Percentiles rank a stretch among this genome's conserved stretches.
Conservation (phyloP, 192 early-diverging fungal genomes). For the Mycoemilia scoparia region DNA sequence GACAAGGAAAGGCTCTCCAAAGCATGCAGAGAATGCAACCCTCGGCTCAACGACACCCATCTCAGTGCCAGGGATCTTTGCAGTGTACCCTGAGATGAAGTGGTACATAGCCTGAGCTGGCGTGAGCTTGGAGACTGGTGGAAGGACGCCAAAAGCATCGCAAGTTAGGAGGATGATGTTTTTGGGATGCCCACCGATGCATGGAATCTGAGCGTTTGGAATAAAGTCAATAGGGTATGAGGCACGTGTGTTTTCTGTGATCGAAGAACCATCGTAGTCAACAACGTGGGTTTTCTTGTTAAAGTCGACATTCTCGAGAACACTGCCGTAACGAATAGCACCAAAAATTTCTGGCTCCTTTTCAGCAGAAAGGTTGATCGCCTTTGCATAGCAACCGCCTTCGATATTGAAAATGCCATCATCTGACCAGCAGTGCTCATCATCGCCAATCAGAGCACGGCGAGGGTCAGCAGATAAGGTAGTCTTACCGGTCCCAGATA, state of each 20-base stretch:
- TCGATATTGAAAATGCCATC: conserved; percentile 97
- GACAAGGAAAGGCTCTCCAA: conserved; percentile 86
- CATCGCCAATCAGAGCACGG: conserved; percentile 90
- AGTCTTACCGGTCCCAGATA: conserved; percentile 96
- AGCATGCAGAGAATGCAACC: conserved; percentile 80
- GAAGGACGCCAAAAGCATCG: conserved; percentile 86
- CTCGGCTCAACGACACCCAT: conserved; percentile 74
- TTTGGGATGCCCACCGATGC: conserved; percentile 69
- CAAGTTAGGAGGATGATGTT: conserved; percentile 91
- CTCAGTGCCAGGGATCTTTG: conserved; percentile 90
- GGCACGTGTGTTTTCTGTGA: conserved; percentile 88
- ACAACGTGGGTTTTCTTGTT: conserved; percentile 52
- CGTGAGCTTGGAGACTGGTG: conserved; percentile 69
- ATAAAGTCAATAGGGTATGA: conserved; percentile 86
- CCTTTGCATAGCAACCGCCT: conserved; percentile 98
- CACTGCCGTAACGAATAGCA: conserved; percentile 83
- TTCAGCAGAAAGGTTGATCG: conserved; percentile 81
- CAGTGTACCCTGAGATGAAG: conserved; percentile 89
- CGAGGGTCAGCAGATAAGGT: conserved; percentile 89
- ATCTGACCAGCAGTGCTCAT: conserved; percentile 99
- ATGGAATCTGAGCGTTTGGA: conserved; percentile 82
- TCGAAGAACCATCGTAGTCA: conserved; percentile 56
- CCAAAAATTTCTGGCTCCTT: conserved; percentile 98
- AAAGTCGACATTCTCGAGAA: conserved; percentile 87
- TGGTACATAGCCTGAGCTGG: conserved; percentile 80